Base-by-base conservation (phyloP, 768 basidiomycete species). In the Myochromella boudieri region DNA sequence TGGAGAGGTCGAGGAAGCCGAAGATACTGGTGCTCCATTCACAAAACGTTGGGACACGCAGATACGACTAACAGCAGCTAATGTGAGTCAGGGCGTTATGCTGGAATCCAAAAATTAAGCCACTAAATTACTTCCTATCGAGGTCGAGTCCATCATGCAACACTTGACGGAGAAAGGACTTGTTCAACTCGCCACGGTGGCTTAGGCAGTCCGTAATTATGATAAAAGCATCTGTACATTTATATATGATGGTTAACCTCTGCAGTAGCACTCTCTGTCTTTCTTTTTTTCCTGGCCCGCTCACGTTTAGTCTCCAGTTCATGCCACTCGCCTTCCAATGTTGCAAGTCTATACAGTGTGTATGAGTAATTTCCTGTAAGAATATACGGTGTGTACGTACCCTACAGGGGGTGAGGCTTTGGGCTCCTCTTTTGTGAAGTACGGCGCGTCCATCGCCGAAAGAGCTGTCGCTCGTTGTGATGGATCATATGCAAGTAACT, bases 11-110 rank as follows among this genome's bases (percentile, higher is more conserved):
- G 90, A 89, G 61, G 87, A 84, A 48, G 86, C 79, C 25, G 90
- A 94, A 60, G 89, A 97, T 54, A 90, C 92, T 6, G 90, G 88
- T 0, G 86, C 89, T 5, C 84, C 86, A 4, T 89, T 89, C 68
- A 97, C 94, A 1, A 95, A 95, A 68, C 80, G 89, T 44, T 99
- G 97, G 97, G 97, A 99, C 62, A 83, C 81, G 60, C 87, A 95
- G 61, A 97, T 97, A 60, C 81, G 91, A 54, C 76, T 85, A 55
- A 93, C 87, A 1, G 91, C 91, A 33, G 84, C 90, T 24, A 90
- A 91, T 61, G 94, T 95, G 64, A 55, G 82, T 27, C 32, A 3
- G 33, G 28, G 62, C 6, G 31, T 41, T 15, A 24, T 40, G 22
- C 42, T 31, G 15, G 26, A 22, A 26, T 21, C 25, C 17, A 21